Conservation (phyloP, 768 basidiomycete genomes). For the Mycena olivaceomarginata region DNA sequence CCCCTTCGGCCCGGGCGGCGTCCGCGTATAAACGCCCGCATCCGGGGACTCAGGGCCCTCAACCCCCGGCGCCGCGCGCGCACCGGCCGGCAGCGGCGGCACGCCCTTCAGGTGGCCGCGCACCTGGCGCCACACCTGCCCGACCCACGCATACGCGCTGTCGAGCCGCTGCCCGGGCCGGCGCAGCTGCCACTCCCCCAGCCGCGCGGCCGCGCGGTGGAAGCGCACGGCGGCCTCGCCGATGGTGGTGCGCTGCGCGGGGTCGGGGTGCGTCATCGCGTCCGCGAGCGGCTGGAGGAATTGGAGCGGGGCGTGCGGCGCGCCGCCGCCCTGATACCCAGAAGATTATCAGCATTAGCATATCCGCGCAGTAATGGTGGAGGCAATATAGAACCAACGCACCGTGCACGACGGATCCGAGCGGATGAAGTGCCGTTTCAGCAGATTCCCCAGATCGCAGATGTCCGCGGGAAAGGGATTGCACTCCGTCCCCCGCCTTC, state of each 20-base stretch:
- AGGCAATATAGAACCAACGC: conserved; percentile 8
- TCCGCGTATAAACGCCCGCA: conserved; percentile 38
- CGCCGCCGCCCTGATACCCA: conserved; percentile 13
- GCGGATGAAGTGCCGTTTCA: conserved; percentile 49
- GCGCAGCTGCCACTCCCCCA: conserved; percentile 50
- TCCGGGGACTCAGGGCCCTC: conserved; percentile 25
- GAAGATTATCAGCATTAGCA: not conserved
- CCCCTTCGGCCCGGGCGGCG: conserved; percentile 16
- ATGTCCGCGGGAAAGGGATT: conserved; percentile 59
- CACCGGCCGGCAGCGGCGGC: conserved; percentile 15
- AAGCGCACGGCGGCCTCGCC: conserved; percentile 51
- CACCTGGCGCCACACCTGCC: conserved; percentile 32
- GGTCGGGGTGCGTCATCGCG: conserved; percentile 53
- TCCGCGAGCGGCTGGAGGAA: conserved; percentile 52
- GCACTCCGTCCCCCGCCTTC: conserved; percentile 35
- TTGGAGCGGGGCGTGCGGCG: conserved; percentile 43
- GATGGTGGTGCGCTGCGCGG: conserved; percentile 51
- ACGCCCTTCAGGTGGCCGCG: conserved; percentile 29
- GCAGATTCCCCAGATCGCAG: conserved; percentile 54
- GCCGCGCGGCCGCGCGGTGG: conserved; percentile 30
- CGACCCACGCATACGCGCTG: conserved; percentile 27
- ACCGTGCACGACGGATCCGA: conserved; percentile 24
- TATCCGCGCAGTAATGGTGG: not conserved
- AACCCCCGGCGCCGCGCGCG: not conserved
- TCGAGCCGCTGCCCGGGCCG: conserved; percentile 41